Conservation (phyloP, 352 stramenopile species). For the Phytophthora lateralis region DNA sequence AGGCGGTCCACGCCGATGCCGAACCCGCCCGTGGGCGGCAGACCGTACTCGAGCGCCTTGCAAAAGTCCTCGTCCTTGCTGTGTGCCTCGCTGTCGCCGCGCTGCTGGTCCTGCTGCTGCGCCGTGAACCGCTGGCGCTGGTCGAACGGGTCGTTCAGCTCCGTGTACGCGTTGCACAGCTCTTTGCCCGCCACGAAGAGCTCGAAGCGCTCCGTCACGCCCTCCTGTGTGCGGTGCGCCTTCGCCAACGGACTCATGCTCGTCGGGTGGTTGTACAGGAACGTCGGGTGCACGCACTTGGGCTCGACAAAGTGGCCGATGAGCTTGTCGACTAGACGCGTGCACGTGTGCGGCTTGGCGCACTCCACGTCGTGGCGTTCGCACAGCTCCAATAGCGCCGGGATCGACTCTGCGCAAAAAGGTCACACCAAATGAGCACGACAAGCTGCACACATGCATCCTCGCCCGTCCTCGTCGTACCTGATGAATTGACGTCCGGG, state of each 20-base stretch:
- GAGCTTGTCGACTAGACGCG: slow-evolving; percentile 97
- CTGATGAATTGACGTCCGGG: slow-evolving; percentile 67
- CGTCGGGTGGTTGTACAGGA: slow-evolving; percentile 98
- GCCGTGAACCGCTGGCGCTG: slow-evolving; percentile 96
- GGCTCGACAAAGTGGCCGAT: slow-evolving; percentile 98
- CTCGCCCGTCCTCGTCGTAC: slow-evolving; percentile 22
- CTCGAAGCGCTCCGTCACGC: slow-evolving; percentile 98
- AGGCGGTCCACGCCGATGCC: slow-evolving; percentile 98
- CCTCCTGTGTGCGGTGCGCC: slow-evolving; percentile 91
- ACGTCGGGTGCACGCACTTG: slow-evolving; percentile 94
- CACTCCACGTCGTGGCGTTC: slow-evolving; percentile 91
- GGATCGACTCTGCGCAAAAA: slow-evolving; percentile 51
- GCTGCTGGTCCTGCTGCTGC: slow-evolving; percentile 88
- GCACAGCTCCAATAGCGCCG: slow-evolving; percentile 86
- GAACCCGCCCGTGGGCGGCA: slow-evolving; percentile 97
- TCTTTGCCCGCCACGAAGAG: slow-evolving; percentile 96
- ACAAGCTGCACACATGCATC: neutral
- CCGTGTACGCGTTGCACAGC: slow-evolving; percentile 98
- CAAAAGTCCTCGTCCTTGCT: slow-evolving; percentile 98
- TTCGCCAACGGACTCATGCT: slow-evolving; percentile 98
- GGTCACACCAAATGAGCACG: slow-evolving; percentile 2
- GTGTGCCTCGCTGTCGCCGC: slow-evolving; percentile 87
- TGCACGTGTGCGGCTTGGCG: slow-evolving; percentile 92
- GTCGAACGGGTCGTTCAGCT: slow-evolving; percentile 98
- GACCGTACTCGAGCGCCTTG: slow-evolving; percentile 96